phyloP scores from a whole-genome alignment of 140 eudicot genomes.

The Ambrosia hybrid region DNA sequence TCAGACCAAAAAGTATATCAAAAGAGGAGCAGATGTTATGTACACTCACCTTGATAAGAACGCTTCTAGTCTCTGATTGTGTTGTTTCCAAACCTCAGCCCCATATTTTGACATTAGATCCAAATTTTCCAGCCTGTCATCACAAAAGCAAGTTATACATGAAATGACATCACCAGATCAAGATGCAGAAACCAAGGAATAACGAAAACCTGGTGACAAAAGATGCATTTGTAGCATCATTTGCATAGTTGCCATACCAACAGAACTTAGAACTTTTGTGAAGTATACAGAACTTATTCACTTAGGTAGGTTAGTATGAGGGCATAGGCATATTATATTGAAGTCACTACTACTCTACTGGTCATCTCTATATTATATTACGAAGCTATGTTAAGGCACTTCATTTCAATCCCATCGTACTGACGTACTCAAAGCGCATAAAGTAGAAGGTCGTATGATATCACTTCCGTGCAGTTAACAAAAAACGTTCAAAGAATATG shows the following conservation, averaged over 20 bases:
- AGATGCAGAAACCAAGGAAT: not conserved
- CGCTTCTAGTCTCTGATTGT: constrained; percentile 82
- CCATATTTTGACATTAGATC: constrained; percentile 83
- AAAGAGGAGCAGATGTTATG: not conserved
- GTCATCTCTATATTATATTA: not conserved
- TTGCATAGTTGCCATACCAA: constrained; percentile 7
- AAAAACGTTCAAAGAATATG: constrained; percentile 6
- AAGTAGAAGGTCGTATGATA: not conserved
- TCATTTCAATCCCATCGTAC: constrained; percentile 7
- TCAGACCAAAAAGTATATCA: constrained; percentile 13
- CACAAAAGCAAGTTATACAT: constrained; percentile 15
- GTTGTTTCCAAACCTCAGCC: constrained; percentile 83
- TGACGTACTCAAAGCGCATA: not conserved
- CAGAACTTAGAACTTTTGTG: too few relatives aligned
- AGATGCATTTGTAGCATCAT: not conserved
- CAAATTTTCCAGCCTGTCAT: constrained; percentile 82
- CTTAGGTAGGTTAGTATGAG: not conserved
- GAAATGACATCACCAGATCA: constrained; percentile 13
- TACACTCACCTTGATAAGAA: constrained; percentile 55
- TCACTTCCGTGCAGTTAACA: not conserved
- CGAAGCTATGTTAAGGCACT: constrained; percentile 5
- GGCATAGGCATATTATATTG: not conserved
- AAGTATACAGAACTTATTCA: too few relatives aligned
- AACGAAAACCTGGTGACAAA: not conserved
- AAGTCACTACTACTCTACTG: not conserved